Evolutionary conservation across 345 rosid species (phyloP).

Genomic region (Raphanus raphanistrum): DNA sequence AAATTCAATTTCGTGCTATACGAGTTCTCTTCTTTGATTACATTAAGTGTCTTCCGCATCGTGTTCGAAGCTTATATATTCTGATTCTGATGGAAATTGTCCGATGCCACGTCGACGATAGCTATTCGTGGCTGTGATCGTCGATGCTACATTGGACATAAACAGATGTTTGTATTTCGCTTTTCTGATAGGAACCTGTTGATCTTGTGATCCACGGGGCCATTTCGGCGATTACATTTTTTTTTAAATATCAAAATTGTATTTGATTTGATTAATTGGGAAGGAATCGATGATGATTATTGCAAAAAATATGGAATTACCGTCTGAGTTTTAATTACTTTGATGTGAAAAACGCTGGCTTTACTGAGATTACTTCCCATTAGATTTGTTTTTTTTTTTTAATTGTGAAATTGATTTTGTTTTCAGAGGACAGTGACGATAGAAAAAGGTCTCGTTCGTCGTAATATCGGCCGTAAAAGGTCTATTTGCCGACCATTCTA

Average conservation of each 20-base stretch:
- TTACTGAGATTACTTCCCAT: constrained; percentile 18
- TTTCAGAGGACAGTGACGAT: constrained; percentile 16
- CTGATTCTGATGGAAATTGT: not conserved
- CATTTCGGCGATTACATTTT: constrained; percentile 37
- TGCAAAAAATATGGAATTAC: constrained; percentile 72
- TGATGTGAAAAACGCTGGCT: constrained; percentile 38
- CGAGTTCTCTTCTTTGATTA: not conserved
- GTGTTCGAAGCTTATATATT: not conserved
- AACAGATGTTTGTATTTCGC: constrained; percentile 48
- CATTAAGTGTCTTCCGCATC: not conserved
- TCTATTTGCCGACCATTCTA: constrained; percentile 11
- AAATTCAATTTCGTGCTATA: too few relatives aligned
- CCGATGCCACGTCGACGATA: constrained; percentile 55
- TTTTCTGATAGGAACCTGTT: constrained; percentile 62
- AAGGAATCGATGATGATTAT: constrained; percentile 9
- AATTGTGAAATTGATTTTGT: not conserved
- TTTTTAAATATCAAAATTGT: too few relatives aligned
- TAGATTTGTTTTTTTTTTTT: not conserved
- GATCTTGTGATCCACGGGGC: constrained; percentile 46
- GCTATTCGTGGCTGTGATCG: constrained; percentile 37
- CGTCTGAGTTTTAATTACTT: constrained; percentile 55
- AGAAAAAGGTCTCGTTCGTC: constrained; percentile 25
- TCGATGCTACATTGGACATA: constrained; percentile 63
- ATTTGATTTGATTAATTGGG: not conserved
- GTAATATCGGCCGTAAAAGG: not conserved